These are phyloP conservation scores for Chalciporus piperatus DNA, from an alignment of 768 basidiomycete species.

Conservation along the genomic window DNA sequence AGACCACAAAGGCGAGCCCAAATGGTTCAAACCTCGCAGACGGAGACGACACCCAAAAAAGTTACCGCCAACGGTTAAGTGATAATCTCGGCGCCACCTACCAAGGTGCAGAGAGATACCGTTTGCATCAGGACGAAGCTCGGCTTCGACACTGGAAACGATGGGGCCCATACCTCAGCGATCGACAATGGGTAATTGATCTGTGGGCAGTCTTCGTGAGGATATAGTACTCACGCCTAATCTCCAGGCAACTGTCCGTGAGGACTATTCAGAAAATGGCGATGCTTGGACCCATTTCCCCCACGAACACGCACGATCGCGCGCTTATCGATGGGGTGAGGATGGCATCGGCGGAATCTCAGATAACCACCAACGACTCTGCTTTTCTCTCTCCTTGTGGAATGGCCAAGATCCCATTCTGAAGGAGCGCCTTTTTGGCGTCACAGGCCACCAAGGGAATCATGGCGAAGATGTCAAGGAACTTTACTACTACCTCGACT, in stretches of 20 bases:
- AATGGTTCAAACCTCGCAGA: background rate
- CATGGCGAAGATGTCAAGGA: conserved; percentile 99
- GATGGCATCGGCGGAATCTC: conserved; percentile 97
- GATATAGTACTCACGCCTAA: conserved; percentile 10
- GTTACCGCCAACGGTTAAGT: conserved; percentile 64
- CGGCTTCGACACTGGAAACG: conserved; percentile 94
- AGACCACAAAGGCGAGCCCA: conserved; percentile 36
- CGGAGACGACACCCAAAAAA: conserved; percentile 22
- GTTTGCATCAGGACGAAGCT: conserved; percentile 78
- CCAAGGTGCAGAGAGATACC: conserved; percentile 76
- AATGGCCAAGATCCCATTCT: conserved; percentile 92
- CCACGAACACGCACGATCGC: conserved; percentile 87
- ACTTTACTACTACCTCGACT: conserved; percentile 97
- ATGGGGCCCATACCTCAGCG: conserved; percentile 97
- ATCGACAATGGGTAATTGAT: conserved; percentile 86
- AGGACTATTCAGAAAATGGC: conserved; percentile 96
- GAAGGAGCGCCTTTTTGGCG: conserved; percentile 95
- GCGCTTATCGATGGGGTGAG: conserved; percentile 98
- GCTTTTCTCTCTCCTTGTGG: conserved; percentile 90
- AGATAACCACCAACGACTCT: conserved; percentile 94
- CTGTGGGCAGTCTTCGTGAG: background rate
- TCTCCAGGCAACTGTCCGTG: conserved; percentile 89
- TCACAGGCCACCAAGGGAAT: conserved; percentile 96
- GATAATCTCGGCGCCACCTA: conserved; percentile 68
- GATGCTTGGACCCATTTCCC: conserved; percentile 97